Base-by-base conservation (phyloP, 495 filamentous ascomycete species). In the Podospora pseudopauciseta region DNA sequence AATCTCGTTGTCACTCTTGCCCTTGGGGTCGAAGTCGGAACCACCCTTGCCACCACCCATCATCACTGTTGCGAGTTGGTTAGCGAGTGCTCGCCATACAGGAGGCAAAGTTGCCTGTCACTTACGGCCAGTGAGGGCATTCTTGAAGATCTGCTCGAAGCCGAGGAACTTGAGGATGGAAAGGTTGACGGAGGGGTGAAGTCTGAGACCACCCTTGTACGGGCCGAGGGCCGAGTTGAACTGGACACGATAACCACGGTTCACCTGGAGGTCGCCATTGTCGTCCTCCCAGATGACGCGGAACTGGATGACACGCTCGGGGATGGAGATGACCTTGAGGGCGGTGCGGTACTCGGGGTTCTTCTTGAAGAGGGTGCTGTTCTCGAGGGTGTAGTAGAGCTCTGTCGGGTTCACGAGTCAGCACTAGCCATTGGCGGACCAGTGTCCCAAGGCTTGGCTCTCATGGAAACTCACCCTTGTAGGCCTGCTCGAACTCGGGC, bases 121-220 rank as follows among this genome's bases (percentile, higher is more conserved):
- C 92, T 86, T 83, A 94, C 92, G 82, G 71, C 95, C 95, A 69
- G 95, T 98, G 74, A 99, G 84, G 70, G 95, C 95, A 93, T 99
- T 99, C 89, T 99, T 99, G 87, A 99, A 97, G 83, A 92, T 95
- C 86, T 99, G 95, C 89, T 99, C 95, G 79, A 98, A 97, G 65
- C 94, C 95, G 74, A 99, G 86, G 86, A 98, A 98, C 85, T 99
- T 99, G 70, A 99, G 86, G 76, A 99, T 94, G 72, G 92, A 96
- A 68, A 99, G 86, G 84, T 99, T 99, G 82, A 99, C 95, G 18
- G 91, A 88, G 65, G 94, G 95, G 79, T 99, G 95, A 84, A 99
- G 94, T 66, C 95, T 86, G 71, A 98, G 89, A 76, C 95, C 95
- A 71, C 95, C 95, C 86, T 99, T 99, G 89, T 97, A 99, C 49